Evolutionary conservation across 805 yeast genomes (phyloP), one percentile per base, ranked within the genome.

Genomic region (Phaffomyces opuntiae): DNA sequence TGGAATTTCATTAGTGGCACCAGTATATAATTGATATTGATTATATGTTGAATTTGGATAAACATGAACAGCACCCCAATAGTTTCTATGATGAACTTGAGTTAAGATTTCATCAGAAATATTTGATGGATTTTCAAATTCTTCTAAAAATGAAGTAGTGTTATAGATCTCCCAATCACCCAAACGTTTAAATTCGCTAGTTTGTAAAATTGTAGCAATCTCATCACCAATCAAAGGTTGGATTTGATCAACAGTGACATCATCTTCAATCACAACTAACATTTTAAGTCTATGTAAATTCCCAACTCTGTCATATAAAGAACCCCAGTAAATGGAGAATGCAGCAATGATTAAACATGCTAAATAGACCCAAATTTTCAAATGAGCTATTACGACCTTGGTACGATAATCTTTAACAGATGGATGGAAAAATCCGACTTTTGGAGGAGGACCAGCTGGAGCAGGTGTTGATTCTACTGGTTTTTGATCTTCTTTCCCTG

Each of bases 1-100:
- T 16, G 45, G 50, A 13, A 41, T 34, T 13, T 39, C 26, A 26
- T 37, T 24, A 9, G 16, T 39, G 31, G 33, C 57, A 49, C 39
- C 78, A 71, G 45, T 33, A 40, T 41, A 26, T 40, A 45, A 16
- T 59, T 49, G 40, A 31, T 53, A 48, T 19, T 60, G 48, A 19
- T 49, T 40, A 34, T 49, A 56, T 5, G 80, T 67, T 0, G 86
- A 78, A 53, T 77, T 72, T 13, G 70, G 62, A 19, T 59, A 54
- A 32, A 83, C 75, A 50, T 78, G 75, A 33, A 82, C 64, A 0
- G 83, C 75, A 24, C 75, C 72, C 93, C 91, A 85, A 54, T 72
- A 81, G 16, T 73, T 55, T 60, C 80, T 77, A 43, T 73, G 74
- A 53, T 75, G 78, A 4, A 84, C 71, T 40, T 66, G 60, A 19